Evolutionary conservation across 2,329 filamentous ascomycete genomes (phyloP), one percentile per base, ranked within the genome.

Genomic region (Trichocomaceae sp.): DNA sequence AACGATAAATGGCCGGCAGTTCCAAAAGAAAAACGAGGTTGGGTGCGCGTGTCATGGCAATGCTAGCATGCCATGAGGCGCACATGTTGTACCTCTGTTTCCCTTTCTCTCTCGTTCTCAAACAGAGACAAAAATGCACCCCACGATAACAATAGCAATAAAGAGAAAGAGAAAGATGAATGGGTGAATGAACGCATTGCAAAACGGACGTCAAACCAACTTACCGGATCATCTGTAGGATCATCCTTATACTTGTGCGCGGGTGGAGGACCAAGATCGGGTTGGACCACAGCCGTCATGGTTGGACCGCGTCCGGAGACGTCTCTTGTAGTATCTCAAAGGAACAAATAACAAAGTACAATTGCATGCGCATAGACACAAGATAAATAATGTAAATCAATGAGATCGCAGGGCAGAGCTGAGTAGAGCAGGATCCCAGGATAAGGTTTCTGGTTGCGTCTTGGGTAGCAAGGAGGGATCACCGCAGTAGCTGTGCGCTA

Each of bases 181-280:
- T 50, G 31, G n/a, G n/a, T n/a, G n/a, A 54, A 62, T 45, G 52
- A 57, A 63, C 53, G 33, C 49, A 50, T 58, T 47, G 50, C 42
- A 44, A 35, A 51, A 49, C 54, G 12, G 26, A 75, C 75, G 50
- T 41, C 41, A 35, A 51, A 49, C 54, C 17, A 8, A 75, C 75
- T 76, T 69, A 78, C 76, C 60, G 74, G 68, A 69, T 77, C 73
- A 57, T 72, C 72, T 55, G 66, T 60, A 47, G 74, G 67, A 58
- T 77, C 75, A 66, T 77, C 73, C 69, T 78, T 78, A 70, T 77
- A 77, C 59, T 69, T 73, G 58, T 70, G 61, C 55, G 62, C 58
- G 47, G 68, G 57, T 57, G 65, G 54, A 62, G 67, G 68, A 63
- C 63, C 68, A 57, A 72, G 66, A 63, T 72, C 71, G 64, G 69